Evolutionary conservation across 495 filamentous ascomycete species (phyloP).

Genomic region (Penicillium salamii): DNA sequence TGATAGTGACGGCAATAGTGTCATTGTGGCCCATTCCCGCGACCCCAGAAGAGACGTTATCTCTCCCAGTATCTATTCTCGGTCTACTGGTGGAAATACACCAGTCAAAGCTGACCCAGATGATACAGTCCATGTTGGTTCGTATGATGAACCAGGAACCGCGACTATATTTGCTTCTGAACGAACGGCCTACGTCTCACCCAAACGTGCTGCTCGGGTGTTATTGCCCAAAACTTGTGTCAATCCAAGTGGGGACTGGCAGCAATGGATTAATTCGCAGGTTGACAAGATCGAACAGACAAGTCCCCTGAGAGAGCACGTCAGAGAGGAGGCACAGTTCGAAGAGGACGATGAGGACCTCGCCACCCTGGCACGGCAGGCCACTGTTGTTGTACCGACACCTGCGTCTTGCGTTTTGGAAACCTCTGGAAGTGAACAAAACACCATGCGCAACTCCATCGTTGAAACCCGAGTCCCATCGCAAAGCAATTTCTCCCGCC

Average conservation of each 20-base stretch:
- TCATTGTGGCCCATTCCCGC: conserved; percentile 14
- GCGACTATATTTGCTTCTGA: conserved; percentile 46
- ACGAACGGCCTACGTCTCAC: conserved; percentile 37
- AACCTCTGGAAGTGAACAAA: not conserved
- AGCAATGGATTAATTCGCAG: conserved; percentile 48
- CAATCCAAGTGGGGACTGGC: conserved; percentile 41
- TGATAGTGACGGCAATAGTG: conserved; percentile 18
- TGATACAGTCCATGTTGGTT: conserved; percentile 6
- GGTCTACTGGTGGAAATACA: conserved; percentile 48
- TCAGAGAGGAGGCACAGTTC: conserved; percentile 61
- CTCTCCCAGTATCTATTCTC: conserved; percentile 56
- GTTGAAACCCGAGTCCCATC: conserved; percentile 6
- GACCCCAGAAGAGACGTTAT: conserved; percentile 7
- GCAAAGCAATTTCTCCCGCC: conserved; percentile 38
- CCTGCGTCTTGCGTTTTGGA: not conserved
- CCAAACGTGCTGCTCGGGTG: conserved; percentile 16
- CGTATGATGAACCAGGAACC: conserved; percentile 31
- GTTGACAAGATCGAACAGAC: conserved; percentile 37
- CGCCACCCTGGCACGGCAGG: conserved; percentile 10
- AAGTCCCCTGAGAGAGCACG: conserved; percentile 44
- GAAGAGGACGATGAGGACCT: conserved; percentile 40
- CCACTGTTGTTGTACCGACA: not conserved
- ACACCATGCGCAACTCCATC: conserved; percentile 4
- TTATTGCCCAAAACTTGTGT: not conserved
- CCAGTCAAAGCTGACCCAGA: conserved; percentile 19